These are phyloP conservation scores for Nicotiana tomentosiformis DNA, from an alignment of 257 asterid genomes.

Conservation along the genomic window DNA sequence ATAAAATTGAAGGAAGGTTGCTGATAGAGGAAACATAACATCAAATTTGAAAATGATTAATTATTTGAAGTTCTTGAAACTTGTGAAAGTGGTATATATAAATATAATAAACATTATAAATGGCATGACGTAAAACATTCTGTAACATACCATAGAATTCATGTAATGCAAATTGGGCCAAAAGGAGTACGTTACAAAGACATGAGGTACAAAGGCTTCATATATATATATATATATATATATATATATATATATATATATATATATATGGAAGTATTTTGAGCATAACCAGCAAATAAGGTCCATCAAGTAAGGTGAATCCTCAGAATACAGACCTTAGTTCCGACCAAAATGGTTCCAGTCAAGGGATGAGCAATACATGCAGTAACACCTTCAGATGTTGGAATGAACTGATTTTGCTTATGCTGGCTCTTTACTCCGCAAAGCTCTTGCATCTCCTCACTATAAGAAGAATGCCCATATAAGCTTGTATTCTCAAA, in stretches of 20 bases:
- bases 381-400: slow-evolving; percentile 67
- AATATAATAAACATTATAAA: neutral
- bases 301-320: neutral
- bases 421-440: slow-evolving; percentile 26
- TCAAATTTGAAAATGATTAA: neutral
- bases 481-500: neutral
- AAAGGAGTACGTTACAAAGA: neutral
- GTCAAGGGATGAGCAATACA: slow-evolving; percentile 72
- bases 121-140: neutral
- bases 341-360: slow-evolving; percentile 82
- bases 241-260: neutral
- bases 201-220: neutral
- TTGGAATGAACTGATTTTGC: slow-evolving; percentile 44
- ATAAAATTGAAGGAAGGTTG: neutral
- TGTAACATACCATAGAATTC: neutral
- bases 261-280: neutral
- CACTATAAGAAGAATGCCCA: slow-evolving; percentile 34
- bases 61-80: neutral
- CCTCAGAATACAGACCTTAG: slow-evolving; percentile 41
- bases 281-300: neutral
- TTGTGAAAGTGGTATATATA: neutral
- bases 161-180: neutral
- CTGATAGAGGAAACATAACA: neutral
- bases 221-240: neutral
- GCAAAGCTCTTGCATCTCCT: slow-evolving; percentile 32